These are phyloP conservation scores for Berberis thunbergii DNA, from an alignment of 164 flowering plant genomes.

Conservation along the genomic window DNA sequence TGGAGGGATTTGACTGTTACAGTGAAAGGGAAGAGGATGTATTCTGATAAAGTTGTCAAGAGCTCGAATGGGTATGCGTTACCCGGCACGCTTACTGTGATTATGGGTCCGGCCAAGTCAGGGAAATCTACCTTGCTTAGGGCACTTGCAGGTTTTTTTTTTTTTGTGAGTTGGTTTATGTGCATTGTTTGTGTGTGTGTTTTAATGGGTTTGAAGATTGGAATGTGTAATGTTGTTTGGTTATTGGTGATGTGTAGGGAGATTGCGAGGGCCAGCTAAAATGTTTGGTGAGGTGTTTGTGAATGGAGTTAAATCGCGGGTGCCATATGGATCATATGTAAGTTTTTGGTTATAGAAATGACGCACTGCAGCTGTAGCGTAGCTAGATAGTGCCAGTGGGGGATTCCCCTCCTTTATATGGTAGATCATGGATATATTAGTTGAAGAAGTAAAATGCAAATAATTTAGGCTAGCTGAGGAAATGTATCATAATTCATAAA, in stretches of 20 bases:
- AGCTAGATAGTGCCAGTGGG: no score
- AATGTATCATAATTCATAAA: no score
- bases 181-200: not conserved
- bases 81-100: slow-evolving; percentile 94
- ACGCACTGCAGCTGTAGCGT: no score
- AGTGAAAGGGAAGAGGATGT: slow-evolving; percentile 86
- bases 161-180: not conserved
- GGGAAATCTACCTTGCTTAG: slow-evolving; percentile 87
- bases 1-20: slow-evolving; percentile 97
- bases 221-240: not conserved
- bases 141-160: slow-evolving; percentile 70
- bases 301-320: slow-evolving; percentile 63
- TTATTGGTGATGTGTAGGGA: slow-evolving; percentile 40
- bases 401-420: no score
- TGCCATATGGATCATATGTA: slow-evolving; percentile 97
- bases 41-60: slow-evolving; percentile 84
- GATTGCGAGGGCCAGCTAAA: slow-evolving; percentile 64
- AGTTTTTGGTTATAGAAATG: slow-evolving; percentile 18
- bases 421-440: no score
- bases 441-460: no score
- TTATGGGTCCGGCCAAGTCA: slow-evolving; percentile 98
- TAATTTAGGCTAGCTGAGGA: no score
- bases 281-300: slow-evolving; percentile 90
- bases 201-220: not conserved
- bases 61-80: slow-evolving; percentile 93